Evolutionary conservation across 2,329 filamentous ascomycete species (phyloP), one percentile per base, ranked within the genome.

Genomic region (Ophioceras dolichostomum): DNA sequence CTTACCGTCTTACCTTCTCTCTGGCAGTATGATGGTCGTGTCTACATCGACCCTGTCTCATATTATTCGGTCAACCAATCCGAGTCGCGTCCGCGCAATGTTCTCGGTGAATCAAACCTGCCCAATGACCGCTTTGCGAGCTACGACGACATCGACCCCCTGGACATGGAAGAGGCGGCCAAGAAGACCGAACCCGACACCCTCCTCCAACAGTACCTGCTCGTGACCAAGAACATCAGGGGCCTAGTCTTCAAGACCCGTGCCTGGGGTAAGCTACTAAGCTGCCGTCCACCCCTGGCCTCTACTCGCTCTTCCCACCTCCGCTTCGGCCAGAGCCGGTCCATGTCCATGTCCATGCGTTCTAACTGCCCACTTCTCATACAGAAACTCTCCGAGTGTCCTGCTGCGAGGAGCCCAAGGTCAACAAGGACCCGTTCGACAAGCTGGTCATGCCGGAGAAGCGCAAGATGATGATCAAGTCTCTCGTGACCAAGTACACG

Each of bases 401-500:
- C 19, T 34, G 14, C 12, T 44, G 38, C 24, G 16, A 34, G 19
- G 34, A 40, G n/a, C 27, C 35, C 10, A 30, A 32, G 17, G 19
- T 36, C 26, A 39, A 43, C 20, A 21, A 19, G 26, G 27, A 24
- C 3, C 35, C 42, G 3, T 37, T 46, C 21, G 37, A 44, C 28
- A 41, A 20, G 3, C 33, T 44, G 5, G 40, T 43, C 9, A 39
- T 44, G 33, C 40, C 44, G 5, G 28, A 39, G 16, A 34, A 43
- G 9, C 40, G 30, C 12, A 42, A 42, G 29, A 33, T 20, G 1
- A 39, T 44, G 44, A 46, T 44, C 27, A 41, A 41, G 32, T 37
- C 40, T 7, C 39, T 46, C 8, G 42, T 46, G 10, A 31, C 40
- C 26, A 28, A 39, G 10, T 44, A 36, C 19, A 31, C 41, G 10